Percentiles rank a stretch among this genome's conserved stretches.
These are phyloP conservation scores for Epichloe baconii DNA, from an alignment of 2,329 filamentous ascomycete species.

Conservation along the genomic window DNA sequence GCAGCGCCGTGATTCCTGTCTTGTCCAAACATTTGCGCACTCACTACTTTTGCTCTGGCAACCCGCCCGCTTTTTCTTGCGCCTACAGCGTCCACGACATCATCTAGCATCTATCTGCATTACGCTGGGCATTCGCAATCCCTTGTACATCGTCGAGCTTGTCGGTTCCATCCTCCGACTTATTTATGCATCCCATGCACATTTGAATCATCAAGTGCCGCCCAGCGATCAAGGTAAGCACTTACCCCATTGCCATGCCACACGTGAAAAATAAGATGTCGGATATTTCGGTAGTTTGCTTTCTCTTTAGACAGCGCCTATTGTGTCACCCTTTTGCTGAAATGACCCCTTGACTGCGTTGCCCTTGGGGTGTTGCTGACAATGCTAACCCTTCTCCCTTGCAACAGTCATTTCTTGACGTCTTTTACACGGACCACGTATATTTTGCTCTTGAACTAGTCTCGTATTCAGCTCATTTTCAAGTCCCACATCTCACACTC, in stretches of 20 bases:
- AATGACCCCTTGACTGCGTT: not conserved
- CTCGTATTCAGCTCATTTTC: slow-evolving; percentile 6
- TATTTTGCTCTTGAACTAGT: not conserved
- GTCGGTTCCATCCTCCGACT: not conserved
- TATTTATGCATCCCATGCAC: slow-evolving; percentile 1
- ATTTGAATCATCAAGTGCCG: not conserved
- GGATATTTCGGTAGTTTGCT: not conserved
- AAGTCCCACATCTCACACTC: not conserved
- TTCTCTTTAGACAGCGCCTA: not conserved
- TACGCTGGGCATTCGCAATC: not conserved
- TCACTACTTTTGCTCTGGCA: not conserved
- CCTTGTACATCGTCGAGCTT: not conserved
- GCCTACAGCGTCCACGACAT: not conserved
- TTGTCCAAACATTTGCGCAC: not conserved
- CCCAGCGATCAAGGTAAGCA: not conserved
- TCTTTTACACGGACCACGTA: not conserved
- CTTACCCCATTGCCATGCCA: not conserved
- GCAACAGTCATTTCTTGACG: not conserved
- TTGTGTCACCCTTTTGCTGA: not conserved
- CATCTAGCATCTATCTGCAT: not conserved
- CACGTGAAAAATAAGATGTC: not conserved
- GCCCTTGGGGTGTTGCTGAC: not conserved
- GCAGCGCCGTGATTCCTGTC: slow-evolving; percentile 2
- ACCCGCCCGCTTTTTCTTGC: not conserved
- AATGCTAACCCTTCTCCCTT: not conserved